These are phyloP conservation scores for Arthrinium puccinioides DNA, from an alignment of 2,329 filamentous ascomycete species.

Conservation along the genomic window DNA sequence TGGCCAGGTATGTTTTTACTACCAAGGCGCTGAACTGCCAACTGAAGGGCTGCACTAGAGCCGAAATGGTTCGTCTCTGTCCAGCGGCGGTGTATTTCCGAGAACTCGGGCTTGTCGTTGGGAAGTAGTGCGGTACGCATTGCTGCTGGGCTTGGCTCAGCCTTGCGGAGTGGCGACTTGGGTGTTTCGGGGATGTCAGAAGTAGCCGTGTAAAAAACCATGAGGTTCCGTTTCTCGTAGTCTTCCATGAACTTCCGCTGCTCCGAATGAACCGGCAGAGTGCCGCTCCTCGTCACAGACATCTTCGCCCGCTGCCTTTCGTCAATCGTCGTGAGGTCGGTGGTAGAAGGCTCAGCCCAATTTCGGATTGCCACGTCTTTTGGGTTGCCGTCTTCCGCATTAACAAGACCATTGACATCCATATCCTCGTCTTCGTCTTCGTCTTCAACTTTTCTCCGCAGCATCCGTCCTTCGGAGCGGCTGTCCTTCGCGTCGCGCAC, in stretches of 20 bases:
- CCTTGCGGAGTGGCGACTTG: conserved; percentile 40
- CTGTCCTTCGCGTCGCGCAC: conserved; percentile 67
- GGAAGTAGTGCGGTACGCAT: conserved; percentile 26
- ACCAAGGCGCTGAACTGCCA: conserved; percentile 36
- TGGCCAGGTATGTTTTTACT: conserved; percentile 25
- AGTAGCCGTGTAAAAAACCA: conserved; percentile 50
- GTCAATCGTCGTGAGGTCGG: conserved; percentile 41
- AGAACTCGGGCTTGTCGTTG: conserved; percentile 30
- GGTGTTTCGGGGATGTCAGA: conserved; percentile 50
- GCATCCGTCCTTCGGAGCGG: conserved; percentile 63
- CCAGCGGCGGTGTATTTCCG: conserved; percentile 43
- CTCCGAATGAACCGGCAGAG: conserved; percentile 40
- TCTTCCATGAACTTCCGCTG: conserved; percentile 49
- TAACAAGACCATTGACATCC: conserved; percentile 46
- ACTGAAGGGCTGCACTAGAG: conserved; percentile 30
- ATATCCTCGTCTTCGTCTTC: conserved; percentile 53
- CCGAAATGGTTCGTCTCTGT: conserved; percentile 38
- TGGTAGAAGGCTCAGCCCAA: conserved; percentile 40
- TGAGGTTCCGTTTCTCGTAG: conserved; percentile 51
- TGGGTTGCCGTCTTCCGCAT: conserved; percentile 41
- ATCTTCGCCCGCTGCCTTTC: conserved; percentile 38
- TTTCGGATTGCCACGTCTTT: conserved; percentile 40
- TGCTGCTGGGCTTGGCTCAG: conserved; percentile 8
- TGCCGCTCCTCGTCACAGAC: conserved; percentile 48
- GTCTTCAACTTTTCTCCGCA: conserved; percentile 47